Evolutionary conservation across 305 asterid species (phyloP).

Genomic region (Fraxinus greggii): DNA sequence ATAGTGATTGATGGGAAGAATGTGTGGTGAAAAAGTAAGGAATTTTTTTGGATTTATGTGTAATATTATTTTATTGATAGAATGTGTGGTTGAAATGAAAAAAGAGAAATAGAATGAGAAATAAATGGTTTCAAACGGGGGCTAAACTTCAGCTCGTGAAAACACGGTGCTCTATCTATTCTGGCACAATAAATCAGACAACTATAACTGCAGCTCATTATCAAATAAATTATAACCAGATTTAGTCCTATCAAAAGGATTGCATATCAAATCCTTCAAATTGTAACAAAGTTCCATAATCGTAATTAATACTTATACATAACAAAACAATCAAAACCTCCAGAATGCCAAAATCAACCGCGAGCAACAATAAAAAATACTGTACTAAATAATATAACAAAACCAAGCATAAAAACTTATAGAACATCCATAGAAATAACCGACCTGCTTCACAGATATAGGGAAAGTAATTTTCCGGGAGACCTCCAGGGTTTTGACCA

Average conservation of each 20-base stretch:
- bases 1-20: no score
- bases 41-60: no score
- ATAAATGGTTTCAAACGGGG: no score
- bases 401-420: background rate
- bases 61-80: no score
- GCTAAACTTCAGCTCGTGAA: background rate
- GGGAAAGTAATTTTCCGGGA: slow-evolving; percentile 83
- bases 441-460: slow-evolving; percentile 79
- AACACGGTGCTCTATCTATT: background rate
- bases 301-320: background rate
- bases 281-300: background rate
- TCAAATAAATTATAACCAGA: background rate
- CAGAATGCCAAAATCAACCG: background rate
- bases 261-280: background rate
- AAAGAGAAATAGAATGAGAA: no score
- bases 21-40: no score
- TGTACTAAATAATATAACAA: background rate
- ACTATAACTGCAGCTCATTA: background rate
- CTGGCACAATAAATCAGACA: background rate
- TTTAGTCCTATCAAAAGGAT: background rate
- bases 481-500: slow-evolving; percentile 58
- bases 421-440: background rate
- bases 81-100: no score
- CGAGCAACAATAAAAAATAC: background rate
- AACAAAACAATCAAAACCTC: background rate